Evolutionary conservation across 1,139 yeast genomes (phyloP).

Genomic region (Sugiyamaella castrensis): DNA sequence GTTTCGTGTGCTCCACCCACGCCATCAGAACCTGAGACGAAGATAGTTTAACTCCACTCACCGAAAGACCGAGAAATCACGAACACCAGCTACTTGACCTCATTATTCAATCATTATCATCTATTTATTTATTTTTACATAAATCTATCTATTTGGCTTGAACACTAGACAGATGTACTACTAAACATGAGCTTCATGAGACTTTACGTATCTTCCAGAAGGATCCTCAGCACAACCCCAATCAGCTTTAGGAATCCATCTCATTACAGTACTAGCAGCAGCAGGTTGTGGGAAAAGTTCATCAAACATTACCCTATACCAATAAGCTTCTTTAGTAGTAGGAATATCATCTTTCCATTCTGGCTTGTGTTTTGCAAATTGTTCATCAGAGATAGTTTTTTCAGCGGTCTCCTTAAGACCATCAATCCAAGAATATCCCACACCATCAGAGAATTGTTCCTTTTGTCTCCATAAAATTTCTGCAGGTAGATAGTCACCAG

Average conservation of each 20-base stretch:
- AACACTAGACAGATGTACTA: too few relatives aligned
- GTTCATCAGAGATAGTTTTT: slow-evolving; percentile 78
- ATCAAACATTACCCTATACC: slow-evolving; percentile 97
- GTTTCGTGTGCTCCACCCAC: too few relatives aligned
- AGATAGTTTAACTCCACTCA: too few relatives aligned
- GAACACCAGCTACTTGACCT: too few relatives aligned
- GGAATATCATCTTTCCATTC: slow-evolving; percentile 97
- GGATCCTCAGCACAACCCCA: slow-evolving; percentile 99
- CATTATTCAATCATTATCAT: too few relatives aligned
- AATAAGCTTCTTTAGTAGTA: slow-evolving; percentile 97
- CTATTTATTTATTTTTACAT: too few relatives aligned
- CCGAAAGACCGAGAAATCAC: too few relatives aligned
- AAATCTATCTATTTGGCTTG: too few relatives aligned
- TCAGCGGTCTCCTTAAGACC: slow-evolving; percentile 95
- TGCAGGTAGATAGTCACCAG: slow-evolving; percentile 84
- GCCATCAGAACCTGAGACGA: too few relatives aligned
- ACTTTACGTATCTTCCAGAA: slow-evolving; percentile 91
- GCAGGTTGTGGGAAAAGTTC: slow-evolving; percentile 84
- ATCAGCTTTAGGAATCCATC: slow-evolving; percentile 99
- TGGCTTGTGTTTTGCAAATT: slow-evolving; percentile 82
- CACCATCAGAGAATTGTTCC: slow-evolving; percentile 99
- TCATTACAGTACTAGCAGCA: slow-evolving; percentile 95
- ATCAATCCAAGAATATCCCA: slow-evolving; percentile 99
- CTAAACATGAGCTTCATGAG: slow-evolving; percentile 48
- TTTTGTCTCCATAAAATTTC: slow-evolving; percentile 99